Percentiles rank a stretch among this genome's conserved stretches.
Evolutionary conservation across 495 filamentous ascomycete genomes (phyloP).

Genomic region (Lineolata rhizophorae): DNA sequence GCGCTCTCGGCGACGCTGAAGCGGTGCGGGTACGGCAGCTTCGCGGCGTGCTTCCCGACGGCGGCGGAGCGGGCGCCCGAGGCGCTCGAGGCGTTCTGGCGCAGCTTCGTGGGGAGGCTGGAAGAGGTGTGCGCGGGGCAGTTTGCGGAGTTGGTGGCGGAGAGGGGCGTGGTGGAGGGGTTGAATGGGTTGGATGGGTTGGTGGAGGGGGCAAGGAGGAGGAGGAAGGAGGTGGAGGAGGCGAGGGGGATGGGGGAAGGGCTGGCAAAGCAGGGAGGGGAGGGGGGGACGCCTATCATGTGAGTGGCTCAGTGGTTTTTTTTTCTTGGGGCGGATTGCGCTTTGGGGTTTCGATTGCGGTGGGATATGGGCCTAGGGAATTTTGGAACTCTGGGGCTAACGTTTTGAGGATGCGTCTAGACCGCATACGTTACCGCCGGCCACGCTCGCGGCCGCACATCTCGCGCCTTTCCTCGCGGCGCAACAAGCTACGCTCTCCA

Average conservation of each 20-base stretch:
- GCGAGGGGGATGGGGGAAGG: too few relatives aligned
- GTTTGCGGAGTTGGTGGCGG: slow-evolving; percentile 25
- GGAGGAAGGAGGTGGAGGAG: slow-evolving; percentile 29
- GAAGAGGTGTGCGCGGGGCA: slow-evolving; percentile 8
- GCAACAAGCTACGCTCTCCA: slow-evolving; percentile 37
- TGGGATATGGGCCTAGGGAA: too few relatives aligned
- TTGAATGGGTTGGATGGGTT: slow-evolving; percentile 71
- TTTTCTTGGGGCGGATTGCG: too few relatives aligned
- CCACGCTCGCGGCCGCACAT: slow-evolving; percentile 44
- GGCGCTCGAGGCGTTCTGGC: slow-evolving; percentile 12
- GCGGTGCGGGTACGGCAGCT: slow-evolving; percentile 55
- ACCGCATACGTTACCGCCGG: slow-evolving; percentile 55
- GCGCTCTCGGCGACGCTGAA: slow-evolving; percentile 48
- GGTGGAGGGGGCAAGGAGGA: slow-evolving; percentile 42
- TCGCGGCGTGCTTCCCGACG: slow-evolving; percentile 75
- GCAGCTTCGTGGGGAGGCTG: slow-evolving; percentile 14
- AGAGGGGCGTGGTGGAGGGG: slow-evolving; percentile 45
- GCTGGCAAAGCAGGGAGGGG: too few relatives aligned
- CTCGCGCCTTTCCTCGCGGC: slow-evolving; percentile 41
- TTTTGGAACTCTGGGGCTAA: too few relatives aligned
- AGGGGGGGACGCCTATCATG: too few relatives aligned
- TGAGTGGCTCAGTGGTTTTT: too few relatives aligned
- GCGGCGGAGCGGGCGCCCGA: slow-evolving; percentile 47
- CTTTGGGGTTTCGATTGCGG: too few relatives aligned
- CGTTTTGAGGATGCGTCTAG: too few relatives aligned